Evolutionary conservation across 768 basidiomycete species (phyloP).

Genomic region (Suillus spraguei): DNA sequence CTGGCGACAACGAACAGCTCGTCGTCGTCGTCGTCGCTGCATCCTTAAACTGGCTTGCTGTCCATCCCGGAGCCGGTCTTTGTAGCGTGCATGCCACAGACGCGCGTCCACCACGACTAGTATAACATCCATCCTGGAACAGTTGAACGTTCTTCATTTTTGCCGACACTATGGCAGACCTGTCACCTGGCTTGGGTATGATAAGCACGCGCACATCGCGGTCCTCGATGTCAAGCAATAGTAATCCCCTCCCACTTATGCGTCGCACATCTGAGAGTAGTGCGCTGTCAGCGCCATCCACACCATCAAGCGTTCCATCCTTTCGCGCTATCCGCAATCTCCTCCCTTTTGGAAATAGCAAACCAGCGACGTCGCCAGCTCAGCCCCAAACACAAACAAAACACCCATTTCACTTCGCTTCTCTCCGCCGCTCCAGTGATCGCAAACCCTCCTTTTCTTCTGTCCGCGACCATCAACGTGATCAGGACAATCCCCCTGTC

Average conservation of each 20-base stretch:
- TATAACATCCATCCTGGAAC: conserved; percentile 20
- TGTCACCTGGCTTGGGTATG: conserved; percentile 25
- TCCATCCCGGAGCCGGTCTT: conserved; percentile 32
- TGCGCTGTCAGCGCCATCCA: conserved; percentile 23
- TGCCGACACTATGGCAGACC: conserved; percentile 2
- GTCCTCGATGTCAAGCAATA: conserved; percentile 29
- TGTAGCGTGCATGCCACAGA: conserved; percentile 26
- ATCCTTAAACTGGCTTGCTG: conserved; percentile 4
- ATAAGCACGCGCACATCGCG: conserved; percentile 35
- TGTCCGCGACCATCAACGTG: conserved; percentile 23
- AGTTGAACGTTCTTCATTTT: neutral
- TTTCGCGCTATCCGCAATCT: conserved; percentile 68
- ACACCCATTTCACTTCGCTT: conserved; percentile 49
- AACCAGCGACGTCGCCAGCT: conserved; percentile 30
- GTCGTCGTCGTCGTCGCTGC: neutral
- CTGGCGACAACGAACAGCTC: conserved; percentile 2
- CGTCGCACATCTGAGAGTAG: conserved; percentile 33
- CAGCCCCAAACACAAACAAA: conserved; percentile 27
- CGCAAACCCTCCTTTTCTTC: conserved; percentile 43
- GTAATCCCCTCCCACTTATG: conserved; percentile 24
- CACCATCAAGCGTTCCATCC: conserved; percentile 37
- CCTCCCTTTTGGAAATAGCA: conserved; percentile 65
- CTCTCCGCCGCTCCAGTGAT: conserved; percentile 56
- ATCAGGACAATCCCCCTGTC: conserved; percentile 29
- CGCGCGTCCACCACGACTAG: conserved; percentile 20